These are phyloP conservation scores for Ascochyta lentis DNA, from an alignment of 2,329 filamentous ascomycete species.

Conservation along the genomic window DNA sequence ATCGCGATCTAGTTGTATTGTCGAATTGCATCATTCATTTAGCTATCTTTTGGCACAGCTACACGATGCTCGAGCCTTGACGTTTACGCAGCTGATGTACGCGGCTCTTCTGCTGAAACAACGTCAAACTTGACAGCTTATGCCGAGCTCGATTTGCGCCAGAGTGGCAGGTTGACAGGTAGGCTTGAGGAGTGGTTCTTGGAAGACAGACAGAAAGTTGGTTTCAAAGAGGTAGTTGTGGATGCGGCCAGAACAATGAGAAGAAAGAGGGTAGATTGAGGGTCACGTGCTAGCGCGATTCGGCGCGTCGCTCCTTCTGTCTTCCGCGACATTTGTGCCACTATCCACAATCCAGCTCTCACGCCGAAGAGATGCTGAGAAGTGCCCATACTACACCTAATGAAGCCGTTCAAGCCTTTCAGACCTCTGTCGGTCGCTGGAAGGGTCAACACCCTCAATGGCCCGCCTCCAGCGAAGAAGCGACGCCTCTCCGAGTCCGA, in stretches of 20 bases:
- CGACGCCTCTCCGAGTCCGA: slow-evolving; percentile 48
- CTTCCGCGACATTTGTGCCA: slow-evolving; percentile 1
- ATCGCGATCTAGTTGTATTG: not conserved
- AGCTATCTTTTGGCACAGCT: not conserved
- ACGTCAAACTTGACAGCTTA: slow-evolving; percentile 12
- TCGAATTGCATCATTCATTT: too few relatives aligned
- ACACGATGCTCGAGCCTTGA: not conserved
- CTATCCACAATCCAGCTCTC: not conserved
- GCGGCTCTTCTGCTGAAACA: slow-evolving; percentile 9
- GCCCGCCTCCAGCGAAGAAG: slow-evolving; percentile 51
- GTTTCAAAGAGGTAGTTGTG: too few relatives aligned
- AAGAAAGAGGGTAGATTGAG: not conserved
- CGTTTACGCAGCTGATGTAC: not conserved
- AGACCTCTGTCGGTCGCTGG: slow-evolving; percentile 43
- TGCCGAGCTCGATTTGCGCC: not conserved
- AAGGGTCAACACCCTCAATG: slow-evolving; percentile 26
- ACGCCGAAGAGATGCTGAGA: slow-evolving; percentile 2
- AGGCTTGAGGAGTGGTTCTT: not conserved
- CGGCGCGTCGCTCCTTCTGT: not conserved
- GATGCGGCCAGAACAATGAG: not conserved
- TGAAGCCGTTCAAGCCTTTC: slow-evolving; percentile 41
- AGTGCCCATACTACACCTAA: not conserved
- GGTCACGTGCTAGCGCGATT: slow-evolving; percentile 8
- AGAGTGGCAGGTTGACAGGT: not conserved
- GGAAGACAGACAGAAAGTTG: not conserved